Base-by-base conservation (phyloP, 176 grass and related monocot genomes). In the Otatea glauca region DNA sequence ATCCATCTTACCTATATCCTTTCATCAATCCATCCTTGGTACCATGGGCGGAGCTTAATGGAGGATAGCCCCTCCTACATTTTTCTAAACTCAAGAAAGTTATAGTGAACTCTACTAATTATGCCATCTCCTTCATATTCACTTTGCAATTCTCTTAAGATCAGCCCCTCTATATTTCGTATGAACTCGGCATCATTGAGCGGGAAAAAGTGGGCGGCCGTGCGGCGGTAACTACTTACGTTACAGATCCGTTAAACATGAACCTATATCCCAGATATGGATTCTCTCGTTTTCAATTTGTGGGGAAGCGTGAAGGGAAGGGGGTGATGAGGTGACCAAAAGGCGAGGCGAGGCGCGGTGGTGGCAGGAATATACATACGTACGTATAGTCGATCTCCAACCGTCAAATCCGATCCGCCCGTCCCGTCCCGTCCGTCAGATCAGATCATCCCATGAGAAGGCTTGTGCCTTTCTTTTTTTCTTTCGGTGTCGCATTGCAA, bases 371-470 rank as follows among this genome's bases (percentile, higher is more conserved):
- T 74, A 49, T 69, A 17, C 72, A 41, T 69, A n/a, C 72, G 41
- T 66, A 66, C 59, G 67, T 24, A 41, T 66, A 68, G 87, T 37
- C 68, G 48, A 67, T 88, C 74, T 21, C 69, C 25, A 44, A 67
- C 66, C 75, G 48, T 80, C 76, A 65, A 27, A 45, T 68, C 81
- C 49, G 41, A 56, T 71, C 65, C 9, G 4, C 35, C 56, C 37
- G 68, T 67, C 39, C 48, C 20, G 62, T 85, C 70, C 21, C 76
- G 81, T 89, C 87, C 76, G 37, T 88, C 81, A 58, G 81, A 79
- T 83, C 79, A 5, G 27, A 34, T 34, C 37, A 20, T 70, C 44
- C 32, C 5, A 14, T 66, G 12, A 49, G 69, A 87, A 75, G 61
- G 59, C 70, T 54, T 41, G 56, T 16, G 42, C 42, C 13, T 34